These are phyloP conservation scores for Pseudogymnoascus sp. DNA, from an alignment of 2,329 filamentous ascomycete species.

Conservation along the genomic window DNA sequence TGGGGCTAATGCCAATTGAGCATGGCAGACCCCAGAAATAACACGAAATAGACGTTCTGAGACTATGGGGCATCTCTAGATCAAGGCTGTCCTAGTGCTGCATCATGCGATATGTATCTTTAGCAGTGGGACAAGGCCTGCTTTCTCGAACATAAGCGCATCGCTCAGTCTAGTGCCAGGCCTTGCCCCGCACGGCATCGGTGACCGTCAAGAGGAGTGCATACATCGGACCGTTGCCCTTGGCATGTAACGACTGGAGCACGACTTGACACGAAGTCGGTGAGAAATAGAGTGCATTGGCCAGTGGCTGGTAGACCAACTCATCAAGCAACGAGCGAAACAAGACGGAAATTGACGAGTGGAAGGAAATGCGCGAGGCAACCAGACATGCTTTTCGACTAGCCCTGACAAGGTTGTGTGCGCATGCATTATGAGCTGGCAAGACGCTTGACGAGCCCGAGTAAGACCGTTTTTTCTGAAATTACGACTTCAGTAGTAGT, in stretches of 20 bases:
- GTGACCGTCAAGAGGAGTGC: constrained; percentile 8
- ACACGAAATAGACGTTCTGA: constrained; percentile 7
- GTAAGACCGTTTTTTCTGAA: constrained; percentile 37
- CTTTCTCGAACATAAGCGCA: constrained; percentile 8
- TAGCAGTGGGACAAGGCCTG: background rate
- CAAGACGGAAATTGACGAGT: background rate
- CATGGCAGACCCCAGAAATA: constrained; percentile 4
- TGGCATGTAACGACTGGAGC: constrained; percentile 30
- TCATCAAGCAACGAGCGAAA: constrained; percentile 11
- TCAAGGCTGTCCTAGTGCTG: background rate
- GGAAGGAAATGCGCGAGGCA: constrained; percentile 23
- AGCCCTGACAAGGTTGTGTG: constrained; percentile 31
- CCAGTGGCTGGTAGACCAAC: constrained; percentile 26
- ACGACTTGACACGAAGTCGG: constrained; percentile 33
- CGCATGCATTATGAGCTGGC: constrained; percentile 74
- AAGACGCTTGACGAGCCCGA: constrained; percentile 54
- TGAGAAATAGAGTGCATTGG: constrained; percentile 30
- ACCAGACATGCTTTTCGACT: constrained; percentile 24
- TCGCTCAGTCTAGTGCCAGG: constrained; percentile 1
- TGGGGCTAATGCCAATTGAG: constrained; percentile 6
- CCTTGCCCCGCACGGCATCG: constrained; percentile 8
- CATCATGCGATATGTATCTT: constrained; percentile 9
- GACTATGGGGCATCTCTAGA: constrained; percentile 3
- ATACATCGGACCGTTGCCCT: constrained; percentile 23
- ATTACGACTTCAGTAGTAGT: constrained; percentile 8